Evolutionary conservation across 495 filamentous ascomycete species (phyloP).

Genomic region (Astrocystis sublimbata): DNA sequence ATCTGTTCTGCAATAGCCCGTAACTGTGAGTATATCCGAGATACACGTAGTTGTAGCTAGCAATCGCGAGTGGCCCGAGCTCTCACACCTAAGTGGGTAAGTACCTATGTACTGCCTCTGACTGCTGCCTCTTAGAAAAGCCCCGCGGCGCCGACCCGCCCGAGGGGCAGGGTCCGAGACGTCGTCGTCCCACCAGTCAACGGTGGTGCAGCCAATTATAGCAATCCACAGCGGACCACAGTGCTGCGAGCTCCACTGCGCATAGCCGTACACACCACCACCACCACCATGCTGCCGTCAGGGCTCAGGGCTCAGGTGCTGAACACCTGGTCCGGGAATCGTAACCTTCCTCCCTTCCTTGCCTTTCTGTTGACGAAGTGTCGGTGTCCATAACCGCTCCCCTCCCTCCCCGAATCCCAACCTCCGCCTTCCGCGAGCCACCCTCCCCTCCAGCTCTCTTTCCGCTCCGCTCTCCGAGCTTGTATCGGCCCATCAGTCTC

Average conservation of each 20-base stretch:
- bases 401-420: too few relatives aligned
- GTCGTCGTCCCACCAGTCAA: not conserved
- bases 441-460: not conserved
- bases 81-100: too few relatives aligned
- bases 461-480: not conserved
- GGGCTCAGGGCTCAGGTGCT: too few relatives aligned
- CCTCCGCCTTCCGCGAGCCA: not conserved
- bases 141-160: too few relatives aligned
- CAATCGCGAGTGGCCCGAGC: not conserved
- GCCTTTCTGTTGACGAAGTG: too few relatives aligned
- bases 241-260: not conserved
- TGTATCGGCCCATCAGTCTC: not conserved
- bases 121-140: too few relatives aligned
- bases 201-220: not conserved
- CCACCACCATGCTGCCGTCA: not conserved
- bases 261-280: not conserved
- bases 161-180: too few relatives aligned
- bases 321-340: too few relatives aligned
- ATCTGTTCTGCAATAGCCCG: not conserved
- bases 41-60: too few relatives aligned
- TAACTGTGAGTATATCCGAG: too few relatives aligned
- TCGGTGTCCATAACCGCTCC: not conserved
- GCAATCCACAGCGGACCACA: not conserved
- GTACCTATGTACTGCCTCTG: too few relatives aligned
- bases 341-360: too few relatives aligned